Percentiles rank a stretch among this genome's conserved stretches.
Conservation (phyloP, 805 yeast genomes). For the Kurtzmaniella cleridarum region DNA sequence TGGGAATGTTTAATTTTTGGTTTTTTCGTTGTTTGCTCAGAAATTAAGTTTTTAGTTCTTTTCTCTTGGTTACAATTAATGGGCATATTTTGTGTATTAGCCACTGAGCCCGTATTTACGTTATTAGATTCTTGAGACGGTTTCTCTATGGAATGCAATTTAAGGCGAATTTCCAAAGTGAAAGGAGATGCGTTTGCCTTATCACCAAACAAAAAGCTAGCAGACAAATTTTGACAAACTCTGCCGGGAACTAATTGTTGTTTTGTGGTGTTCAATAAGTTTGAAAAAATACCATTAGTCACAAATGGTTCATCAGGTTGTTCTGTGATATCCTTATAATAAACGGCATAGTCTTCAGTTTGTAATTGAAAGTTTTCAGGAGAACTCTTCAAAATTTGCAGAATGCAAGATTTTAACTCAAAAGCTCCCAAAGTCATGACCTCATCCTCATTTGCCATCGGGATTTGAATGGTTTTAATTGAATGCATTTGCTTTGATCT, state of each 20-base stretch:
- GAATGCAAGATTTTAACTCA: constrained; percentile 33
- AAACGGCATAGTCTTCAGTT: constrained; percentile 39
- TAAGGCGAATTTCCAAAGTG: constrained; percentile 53
- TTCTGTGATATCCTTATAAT: constrained; percentile 42
- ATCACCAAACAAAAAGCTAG: constrained; percentile 36
- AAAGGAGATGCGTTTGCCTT: constrained; percentile 33
- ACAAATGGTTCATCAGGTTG: constrained; percentile 47
- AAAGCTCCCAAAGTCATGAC: constrained; percentile 36
- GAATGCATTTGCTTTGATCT: constrained; percentile 29
- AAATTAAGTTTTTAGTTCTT: constrained; percentile 6
- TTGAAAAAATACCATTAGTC: constrained; percentile 34
- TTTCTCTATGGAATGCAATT: constrained; percentile 37
- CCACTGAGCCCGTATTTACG: constrained; percentile 7
- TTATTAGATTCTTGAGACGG: background rate
- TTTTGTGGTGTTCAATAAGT: constrained; percentile 20
- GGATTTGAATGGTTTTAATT: constrained; percentile 35
- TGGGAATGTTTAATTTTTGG: background rate
- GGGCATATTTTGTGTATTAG: constrained; percentile 5
- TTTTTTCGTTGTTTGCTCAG: constrained; percentile 4
- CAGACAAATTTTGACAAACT: constrained; percentile 53
- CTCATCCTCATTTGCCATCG: constrained; percentile 17
- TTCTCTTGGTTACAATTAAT: constrained; percentile 8
- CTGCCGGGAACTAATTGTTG: constrained; percentile 42
- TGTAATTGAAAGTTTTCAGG: constrained; percentile 39
- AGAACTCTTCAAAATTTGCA: constrained; percentile 32